Percentiles rank a stretch among this genome's conserved stretches.
These are phyloP conservation scores for Austropuccinia psidii DNA, from an alignment of 1,284 basidiomycete genomes.

Conservation along the genomic window DNA sequence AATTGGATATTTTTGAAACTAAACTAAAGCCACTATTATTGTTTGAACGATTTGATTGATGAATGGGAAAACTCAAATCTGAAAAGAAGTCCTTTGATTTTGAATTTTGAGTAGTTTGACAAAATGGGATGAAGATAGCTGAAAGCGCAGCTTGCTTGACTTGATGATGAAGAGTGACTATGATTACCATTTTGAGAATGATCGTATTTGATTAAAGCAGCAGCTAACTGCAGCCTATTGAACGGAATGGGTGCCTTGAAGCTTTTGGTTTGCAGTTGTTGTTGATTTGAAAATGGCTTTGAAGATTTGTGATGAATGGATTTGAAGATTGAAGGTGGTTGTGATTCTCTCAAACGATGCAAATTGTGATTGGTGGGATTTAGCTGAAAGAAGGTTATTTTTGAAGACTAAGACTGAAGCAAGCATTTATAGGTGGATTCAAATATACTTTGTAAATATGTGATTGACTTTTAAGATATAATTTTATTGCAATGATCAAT, in stretches of 20 bases:
- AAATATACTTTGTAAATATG: too few relatives aligned
- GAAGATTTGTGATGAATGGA: neutral
- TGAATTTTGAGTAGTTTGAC: conserved; percentile 3
- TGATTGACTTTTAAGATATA: too few relatives aligned
- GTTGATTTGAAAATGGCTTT: too few relatives aligned
- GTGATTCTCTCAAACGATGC: too few relatives aligned
- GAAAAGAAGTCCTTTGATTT: conserved; percentile 28
- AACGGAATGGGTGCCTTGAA: conserved; percentile 11
- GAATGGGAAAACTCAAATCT: neutral
- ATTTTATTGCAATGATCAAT: too few relatives aligned
- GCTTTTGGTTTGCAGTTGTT: too few relatives aligned
- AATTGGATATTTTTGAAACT: conserved; percentile 4
- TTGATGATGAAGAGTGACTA: neutral
- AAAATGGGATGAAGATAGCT: conserved; percentile 34
- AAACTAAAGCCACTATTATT: conserved; percentile 31
- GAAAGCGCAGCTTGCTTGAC: conserved; percentile 22
- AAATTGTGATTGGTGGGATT: too few relatives aligned
- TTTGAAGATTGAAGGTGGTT: conserved; percentile 5
- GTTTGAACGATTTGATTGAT: neutral
- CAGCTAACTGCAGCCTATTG: conserved; percentile 34
- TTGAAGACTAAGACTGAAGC: too few relatives aligned
- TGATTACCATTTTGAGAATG: neutral
- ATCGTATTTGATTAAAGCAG: conserved; percentile 33
- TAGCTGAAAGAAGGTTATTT: too few relatives aligned
- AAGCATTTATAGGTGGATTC: too few relatives aligned